A percentile compares a stretch with the other conserved stretches of the same genome.
Conservation (phyloP, 371 early-diverging fungal species). For the Rhizopus arrhizus region DNA sequence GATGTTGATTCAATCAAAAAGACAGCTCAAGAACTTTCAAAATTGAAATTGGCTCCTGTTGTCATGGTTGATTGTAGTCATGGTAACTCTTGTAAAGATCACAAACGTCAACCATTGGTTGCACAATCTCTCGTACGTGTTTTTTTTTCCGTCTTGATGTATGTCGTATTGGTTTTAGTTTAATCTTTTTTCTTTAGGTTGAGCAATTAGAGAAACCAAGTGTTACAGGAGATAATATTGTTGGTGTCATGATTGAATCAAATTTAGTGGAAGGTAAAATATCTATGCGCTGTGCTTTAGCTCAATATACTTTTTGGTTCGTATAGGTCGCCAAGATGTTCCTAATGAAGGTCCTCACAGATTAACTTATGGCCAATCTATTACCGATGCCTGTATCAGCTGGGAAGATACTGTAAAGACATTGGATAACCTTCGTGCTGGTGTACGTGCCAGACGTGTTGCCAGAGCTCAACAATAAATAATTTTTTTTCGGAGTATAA, state of each 20-base stretch:
- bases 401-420: slow-evolving; percentile 77
- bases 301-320: neutral
- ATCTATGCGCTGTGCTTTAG: neutral
- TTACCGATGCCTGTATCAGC: slow-evolving; percentile 82
- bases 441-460: slow-evolving; percentile 67
- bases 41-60: slow-evolving; percentile 60
- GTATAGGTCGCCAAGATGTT: slow-evolving; percentile 65
- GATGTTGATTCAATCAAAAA: slow-evolving; percentile 66
- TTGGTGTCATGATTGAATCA: slow-evolving; percentile 86
- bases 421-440: slow-evolving; percentile 64
- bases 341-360: slow-evolving; percentile 62
- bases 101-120: slow-evolving; percentile 80
- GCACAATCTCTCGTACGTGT: slow-evolving; percentile 65
- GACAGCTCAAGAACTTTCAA: slow-evolving; percentile 63
- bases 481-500: neutral
- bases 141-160: neutral
- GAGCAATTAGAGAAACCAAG: slow-evolving; percentile 44
- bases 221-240: slow-evolving; percentile 61
- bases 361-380: slow-evolving; percentile 70
- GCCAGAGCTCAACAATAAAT: slow-evolving; percentile 26
- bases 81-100: slow-evolving; percentile 82
- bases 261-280: slow-evolving; percentile 66
- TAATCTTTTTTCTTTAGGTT: slow-evolving; percentile 28
- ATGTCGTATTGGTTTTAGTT: slow-evolving; percentile 19
- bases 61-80: slow-evolving; percentile 96